These are phyloP conservation scores for Rhynchosporium graminicola DNA, from an alignment of 2,329 filamentous ascomycete genomes.

Conservation along the genomic window DNA sequence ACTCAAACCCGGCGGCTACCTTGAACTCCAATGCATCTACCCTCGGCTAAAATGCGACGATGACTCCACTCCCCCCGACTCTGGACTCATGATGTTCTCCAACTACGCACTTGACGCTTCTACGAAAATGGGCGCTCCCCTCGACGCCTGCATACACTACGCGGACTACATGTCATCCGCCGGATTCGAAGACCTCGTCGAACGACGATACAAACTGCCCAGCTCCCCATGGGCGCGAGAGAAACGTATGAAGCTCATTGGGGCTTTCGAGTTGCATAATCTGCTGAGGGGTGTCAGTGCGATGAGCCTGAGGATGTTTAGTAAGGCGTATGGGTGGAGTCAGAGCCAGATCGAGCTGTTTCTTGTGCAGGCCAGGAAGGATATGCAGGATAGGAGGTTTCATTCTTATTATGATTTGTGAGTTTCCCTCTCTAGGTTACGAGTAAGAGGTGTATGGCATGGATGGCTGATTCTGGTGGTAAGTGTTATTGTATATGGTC, in stretches of 20 bases:
- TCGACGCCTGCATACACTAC: slow-evolving; percentile 30
- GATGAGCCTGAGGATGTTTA: slow-evolving; percentile 25
- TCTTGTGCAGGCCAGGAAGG: slow-evolving; percentile 26
- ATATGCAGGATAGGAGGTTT: slow-evolving; percentile 22
- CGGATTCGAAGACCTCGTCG: slow-evolving; percentile 40
- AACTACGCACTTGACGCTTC: slow-evolving; percentile 46
- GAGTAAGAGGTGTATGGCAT: neutral
- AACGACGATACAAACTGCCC: slow-evolving; percentile 47
- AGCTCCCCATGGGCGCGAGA: slow-evolving; percentile 53
- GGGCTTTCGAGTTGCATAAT: slow-evolving; percentile 27
- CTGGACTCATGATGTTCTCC: slow-evolving; percentile 41
- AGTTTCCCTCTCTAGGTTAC: neutral
- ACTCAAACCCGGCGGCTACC: slow-evolving; percentile 30
- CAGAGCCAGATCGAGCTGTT: slow-evolving; percentile 34
- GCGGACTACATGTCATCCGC: slow-evolving; percentile 28
- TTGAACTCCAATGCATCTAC: slow-evolving; percentile 30
- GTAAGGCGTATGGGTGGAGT: slow-evolving; percentile 31
- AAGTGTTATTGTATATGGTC: slow-evolving; percentile 15
- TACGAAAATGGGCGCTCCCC: slow-evolving; percentile 28
- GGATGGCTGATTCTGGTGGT: neutral
- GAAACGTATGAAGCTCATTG: slow-evolving; percentile 28
- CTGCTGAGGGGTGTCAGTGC: slow-evolving; percentile 23
- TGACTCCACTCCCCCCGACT: slow-evolving; percentile 24
- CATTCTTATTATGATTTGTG: slow-evolving; percentile 32
- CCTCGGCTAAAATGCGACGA: slow-evolving; percentile 33